phyloP scores from a whole-genome alignment of 345 rosid species.

The Citrus australasica region DNA sequence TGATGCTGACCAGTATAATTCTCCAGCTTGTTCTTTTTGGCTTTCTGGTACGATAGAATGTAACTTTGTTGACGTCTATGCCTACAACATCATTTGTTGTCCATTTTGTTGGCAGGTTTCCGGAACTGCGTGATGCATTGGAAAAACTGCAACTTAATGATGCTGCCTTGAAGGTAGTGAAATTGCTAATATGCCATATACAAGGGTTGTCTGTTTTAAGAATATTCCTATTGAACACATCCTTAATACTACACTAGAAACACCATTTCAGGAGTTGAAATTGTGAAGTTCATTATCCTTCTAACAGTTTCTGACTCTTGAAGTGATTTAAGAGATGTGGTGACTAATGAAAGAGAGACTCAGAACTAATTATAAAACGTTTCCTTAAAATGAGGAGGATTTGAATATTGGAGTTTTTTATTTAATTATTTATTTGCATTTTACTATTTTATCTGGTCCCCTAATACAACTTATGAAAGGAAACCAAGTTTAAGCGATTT shows the following conservation, averaged over 20 bases:
- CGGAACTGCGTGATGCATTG: conserved; percentile 94
- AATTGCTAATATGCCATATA: not conserved
- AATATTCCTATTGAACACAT: not conserved
- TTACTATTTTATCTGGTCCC: not conserved
- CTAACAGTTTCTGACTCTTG: not conserved
- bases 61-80: conserved; percentile 5
- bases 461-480: not conserved
- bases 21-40: conserved; percentile 20
- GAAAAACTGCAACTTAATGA: conserved; percentile 97
- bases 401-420: not conserved
- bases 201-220: not conserved
- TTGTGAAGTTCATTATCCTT: not conserved
- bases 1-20: conserved; percentile 92
- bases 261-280: not conserved
- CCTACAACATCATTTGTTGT: conserved; percentile 16
- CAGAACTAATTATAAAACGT: not conserved
- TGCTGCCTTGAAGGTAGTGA: conserved; percentile 85
- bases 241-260: not conserved
- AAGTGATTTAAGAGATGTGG: not conserved
- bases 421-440: not conserved
- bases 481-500: not conserved
- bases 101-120: conserved; percentile 51
- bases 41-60: not conserved
- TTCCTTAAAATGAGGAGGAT: not conserved
- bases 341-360: not conserved